Evolutionary conservation across 2,329 filamentous ascomycete genomes (phyloP), one percentile per base, ranked within the genome.

Genomic region (Zalaria obscura): DNA sequence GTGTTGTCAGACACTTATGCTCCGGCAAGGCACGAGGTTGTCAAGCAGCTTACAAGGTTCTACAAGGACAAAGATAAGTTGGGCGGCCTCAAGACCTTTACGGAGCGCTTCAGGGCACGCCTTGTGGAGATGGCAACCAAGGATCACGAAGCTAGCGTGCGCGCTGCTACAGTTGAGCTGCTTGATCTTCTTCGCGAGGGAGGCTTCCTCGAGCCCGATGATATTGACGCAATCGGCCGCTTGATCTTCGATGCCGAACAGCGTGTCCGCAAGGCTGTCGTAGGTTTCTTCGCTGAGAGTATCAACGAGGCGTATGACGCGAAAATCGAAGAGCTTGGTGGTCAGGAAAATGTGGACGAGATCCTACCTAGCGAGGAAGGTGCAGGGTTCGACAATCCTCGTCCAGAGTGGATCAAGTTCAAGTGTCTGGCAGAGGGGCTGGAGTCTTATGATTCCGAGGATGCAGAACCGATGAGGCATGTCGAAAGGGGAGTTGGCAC

Each of bases 101-200:
- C 93, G 31, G 91, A 96, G 58, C 75, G 87, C 38, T 98, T 96
- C 61, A 75, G 88, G 38, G 70, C 80, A 4, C 78, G 91, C 27
- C 69, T 98, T 33, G 81, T 96, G 26, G 91, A 98, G 63, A 95
- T 98, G 68, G 88, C 88, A 1, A 85, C 82, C 5, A 76, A 78
- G 46, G 91, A 98, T 59, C 75, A 81, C 0, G 91, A 98, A 51
- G 67, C 82, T 9, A 73, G 72, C 40, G 86, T 96, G 27, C 79
- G 91, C 31, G 81, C 86, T 5, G 73, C 78, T 5, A 81, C 85
- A 5, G 82, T 98, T 38, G 76, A 84, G 40, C 73, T 94, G 34
- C 76, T 95, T 11, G 84, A 93, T 49, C 72, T 80, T 25, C 72
- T 98, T 42, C 79, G 89, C 41, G 78, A 86, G 47, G 82, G 80